These are phyloP conservation scores for Kickxella alabastrina DNA, from an alignment of 192 early-diverging fungal genomes.

Conservation along the genomic window DNA sequence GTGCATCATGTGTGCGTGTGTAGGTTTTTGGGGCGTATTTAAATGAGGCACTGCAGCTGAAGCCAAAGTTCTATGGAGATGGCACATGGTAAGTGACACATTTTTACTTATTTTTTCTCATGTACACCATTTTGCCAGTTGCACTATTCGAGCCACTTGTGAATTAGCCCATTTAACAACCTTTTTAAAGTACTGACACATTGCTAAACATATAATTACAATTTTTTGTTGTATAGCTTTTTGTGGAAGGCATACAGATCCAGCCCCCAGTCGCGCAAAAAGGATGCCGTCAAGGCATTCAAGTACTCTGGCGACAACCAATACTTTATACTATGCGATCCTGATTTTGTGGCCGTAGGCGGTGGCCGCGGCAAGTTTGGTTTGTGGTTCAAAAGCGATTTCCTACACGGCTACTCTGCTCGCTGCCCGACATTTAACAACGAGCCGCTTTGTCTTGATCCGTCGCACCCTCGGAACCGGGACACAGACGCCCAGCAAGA, in stretches of 20 bases:
- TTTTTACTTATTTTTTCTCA: too few relatives aligned
- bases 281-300: constrained; percentile 57
- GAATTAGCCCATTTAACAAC: background rate
- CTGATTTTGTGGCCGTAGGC: constrained; percentile 72
- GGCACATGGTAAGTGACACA: constrained; percentile 63
- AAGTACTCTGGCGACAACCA: constrained; percentile 75
- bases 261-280: constrained; percentile 39
- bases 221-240: constrained; percentile 53
- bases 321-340: constrained; percentile 72
- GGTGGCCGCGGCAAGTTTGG: constrained; percentile 76
- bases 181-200: background rate
- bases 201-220: background rate
- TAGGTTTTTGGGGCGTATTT: constrained; percentile 80
- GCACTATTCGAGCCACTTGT: too few relatives aligned
- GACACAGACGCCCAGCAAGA: constrained; percentile 43
- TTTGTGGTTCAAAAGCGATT: constrained; percentile 68
- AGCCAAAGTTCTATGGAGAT: constrained; percentile 72
- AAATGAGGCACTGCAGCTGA: constrained; percentile 61
- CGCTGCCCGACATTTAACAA: constrained; percentile 74
- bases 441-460: constrained; percentile 55
- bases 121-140: too few relatives aligned
- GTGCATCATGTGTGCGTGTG: too few relatives aligned
- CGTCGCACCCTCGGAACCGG: constrained; percentile 19
- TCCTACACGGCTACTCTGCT: constrained; percentile 64
- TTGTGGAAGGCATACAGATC: constrained; percentile 61